Evolutionary conservation across 1,139 yeast genomes (phyloP).

Genomic region (Nematodospora anomalae): DNA sequence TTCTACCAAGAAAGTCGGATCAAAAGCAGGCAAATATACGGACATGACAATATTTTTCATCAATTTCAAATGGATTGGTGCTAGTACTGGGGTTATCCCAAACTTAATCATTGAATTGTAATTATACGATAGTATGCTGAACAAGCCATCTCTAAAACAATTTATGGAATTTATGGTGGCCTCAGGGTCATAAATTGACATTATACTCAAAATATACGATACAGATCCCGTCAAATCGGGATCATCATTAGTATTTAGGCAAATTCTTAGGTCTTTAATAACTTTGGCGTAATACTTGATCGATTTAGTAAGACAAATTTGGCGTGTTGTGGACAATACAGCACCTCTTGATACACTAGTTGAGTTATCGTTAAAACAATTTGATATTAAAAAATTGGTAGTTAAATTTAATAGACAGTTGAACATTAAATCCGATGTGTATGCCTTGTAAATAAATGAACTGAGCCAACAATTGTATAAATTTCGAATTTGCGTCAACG

Average conservation of each 20-base stretch:
- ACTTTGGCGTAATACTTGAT: slow-evolving; percentile 41
- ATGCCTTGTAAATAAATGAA: slow-evolving; percentile 32
- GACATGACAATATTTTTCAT: slow-evolving; percentile 40
- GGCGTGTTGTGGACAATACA: slow-evolving; percentile 7
- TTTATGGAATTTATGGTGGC: slow-evolving; percentile 40
- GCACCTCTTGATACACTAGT: slow-evolving; percentile 6
- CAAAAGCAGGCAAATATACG: slow-evolving; percentile 41
- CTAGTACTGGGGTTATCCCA: slow-evolving; percentile 19
- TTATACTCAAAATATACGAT: slow-evolving; percentile 41
- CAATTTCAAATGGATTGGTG: slow-evolving; percentile 36
- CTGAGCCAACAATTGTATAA: slow-evolving; percentile 38
- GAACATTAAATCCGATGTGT: slow-evolving; percentile 30
- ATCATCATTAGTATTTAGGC: slow-evolving; percentile 31
- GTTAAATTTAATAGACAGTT: slow-evolving; percentile 42
- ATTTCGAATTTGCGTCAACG: slow-evolving; percentile 30
- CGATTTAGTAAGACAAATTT: slow-evolving; percentile 15
- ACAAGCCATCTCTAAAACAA: slow-evolving; percentile 46
- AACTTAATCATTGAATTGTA: slow-evolving; percentile 24
- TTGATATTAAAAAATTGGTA: slow-evolving; percentile 41
- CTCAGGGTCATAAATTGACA: slow-evolving; percentile 48
- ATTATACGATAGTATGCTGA: slow-evolving; percentile 37
- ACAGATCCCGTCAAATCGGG: slow-evolving; percentile 39
- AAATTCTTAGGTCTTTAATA: slow-evolving; percentile 33
- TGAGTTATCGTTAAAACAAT: slow-evolving; percentile 23
- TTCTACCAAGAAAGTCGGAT: slow-evolving; percentile 34